Evolutionary conservation across 148 eudicot species (phyloP).

Genomic region (Chenopodium album): DNA sequence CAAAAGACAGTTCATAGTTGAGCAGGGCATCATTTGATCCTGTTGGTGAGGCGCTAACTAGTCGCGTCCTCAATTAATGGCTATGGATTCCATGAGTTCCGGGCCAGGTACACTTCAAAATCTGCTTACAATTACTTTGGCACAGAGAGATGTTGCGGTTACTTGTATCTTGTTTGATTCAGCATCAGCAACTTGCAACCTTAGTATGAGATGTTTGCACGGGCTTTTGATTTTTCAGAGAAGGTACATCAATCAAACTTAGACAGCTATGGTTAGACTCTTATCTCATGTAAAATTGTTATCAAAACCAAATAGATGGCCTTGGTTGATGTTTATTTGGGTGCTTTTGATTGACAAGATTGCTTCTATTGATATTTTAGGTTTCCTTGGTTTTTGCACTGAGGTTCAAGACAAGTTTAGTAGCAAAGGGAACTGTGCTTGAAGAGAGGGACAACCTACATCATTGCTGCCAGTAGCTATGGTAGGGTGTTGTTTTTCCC

Average conservation of each 20-base stretch:
- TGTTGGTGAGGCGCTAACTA: background rate
- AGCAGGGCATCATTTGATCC: background rate
- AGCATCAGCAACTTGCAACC: constrained; percentile 7
- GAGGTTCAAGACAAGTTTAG: constrained; percentile 5
- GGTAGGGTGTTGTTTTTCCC: constrained; percentile 14
- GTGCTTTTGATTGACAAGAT: constrained; percentile 2
- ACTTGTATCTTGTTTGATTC: background rate
- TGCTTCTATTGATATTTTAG: constrained; percentile 7
- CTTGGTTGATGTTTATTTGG: background rate
- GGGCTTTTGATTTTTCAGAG: background rate
- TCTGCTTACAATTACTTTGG: background rate
- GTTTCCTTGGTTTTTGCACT: constrained; percentile 3
- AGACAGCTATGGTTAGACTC: constrained; percentile 2
- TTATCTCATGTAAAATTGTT: background rate
- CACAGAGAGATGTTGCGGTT: background rate
- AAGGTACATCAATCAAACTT: background rate
- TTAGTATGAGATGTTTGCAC: background rate
- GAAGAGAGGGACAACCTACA: constrained; percentile 4
- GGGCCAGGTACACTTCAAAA: background rate
- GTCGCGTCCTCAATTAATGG: background rate
- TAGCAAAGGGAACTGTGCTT: constrained; percentile 2
- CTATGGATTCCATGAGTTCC: background rate
- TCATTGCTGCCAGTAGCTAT: constrained; percentile 1
- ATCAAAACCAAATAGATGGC: background rate
- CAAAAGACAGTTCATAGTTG: constrained; percentile 27